Base-by-base conservation (phyloP, 306 rosid species). In the Sophora flavescens region DNA sequence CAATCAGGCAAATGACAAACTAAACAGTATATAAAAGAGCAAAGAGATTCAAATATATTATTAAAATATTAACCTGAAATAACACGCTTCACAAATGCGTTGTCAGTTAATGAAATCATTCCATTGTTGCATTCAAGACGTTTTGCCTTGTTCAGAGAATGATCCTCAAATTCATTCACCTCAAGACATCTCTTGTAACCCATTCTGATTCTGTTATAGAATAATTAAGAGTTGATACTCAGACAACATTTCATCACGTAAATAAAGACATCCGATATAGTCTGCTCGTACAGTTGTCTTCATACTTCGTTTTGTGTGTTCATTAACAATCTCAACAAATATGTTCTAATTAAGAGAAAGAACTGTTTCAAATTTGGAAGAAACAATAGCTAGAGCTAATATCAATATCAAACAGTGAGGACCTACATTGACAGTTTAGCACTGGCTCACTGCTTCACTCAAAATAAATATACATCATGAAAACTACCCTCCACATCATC, bases 181-280 rank as follows among this genome's bases (percentile, higher is more conserved):
- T 80, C 88, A 75, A 70, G 80, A 44, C 84, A 81, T 79, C 93
- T 76, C 74, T 89, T 87, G 45, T 72, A 79, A 74, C 93, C 93
- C 93, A 89, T 89, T 58, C 68, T 62, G 67, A 54, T 72, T 47
- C 86, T 80, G 82, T 63, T 47, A 65, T 42, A 56, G 44, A 58
- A 50, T 33, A 54, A 22, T 61, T 48, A 70, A 30, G n/a, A 11
- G 28, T 60, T 16, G 33, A 18, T 10, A 60, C 50, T 44, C 5
- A 44, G 28, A 51, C 76, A 67, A 74, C 2, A 3, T 13, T 8
- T 11, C 22, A 16, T 63, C 45, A 59, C 4, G 14, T 32, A 68
- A 13, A 68, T 68, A 68, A 67, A n/a, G 73, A 11, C 44, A 68
- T 68, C 17, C 18, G 28, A 14, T 67, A 54, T 16, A 42, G 3